These are phyloP conservation scores for Nitzschia inconspicua DNA, from an alignment of 108 stramenopile genomes.

Conservation along the genomic window DNA sequence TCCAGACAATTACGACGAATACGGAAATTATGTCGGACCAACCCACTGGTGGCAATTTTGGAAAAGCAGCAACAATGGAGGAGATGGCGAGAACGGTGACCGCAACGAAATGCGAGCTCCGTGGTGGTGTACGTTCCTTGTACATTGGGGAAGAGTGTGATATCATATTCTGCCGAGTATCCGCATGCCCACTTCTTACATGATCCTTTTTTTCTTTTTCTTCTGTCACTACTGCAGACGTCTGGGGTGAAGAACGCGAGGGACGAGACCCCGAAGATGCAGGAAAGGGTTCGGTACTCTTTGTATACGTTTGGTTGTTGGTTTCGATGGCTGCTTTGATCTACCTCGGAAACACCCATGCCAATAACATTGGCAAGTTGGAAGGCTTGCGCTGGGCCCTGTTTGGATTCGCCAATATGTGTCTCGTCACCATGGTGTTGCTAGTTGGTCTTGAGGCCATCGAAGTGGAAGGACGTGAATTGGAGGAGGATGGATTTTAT, in stretches of 20 bases:
- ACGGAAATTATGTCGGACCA: constrained; percentile 9
- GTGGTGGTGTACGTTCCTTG: constrained; percentile 27
- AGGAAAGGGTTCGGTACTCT: constrained; percentile 9
- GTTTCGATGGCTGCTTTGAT: not conserved
- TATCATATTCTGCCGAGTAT: not conserved
- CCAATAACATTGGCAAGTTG: not conserved
- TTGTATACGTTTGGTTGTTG: constrained; percentile 23
- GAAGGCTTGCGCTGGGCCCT: constrained; percentile 3
- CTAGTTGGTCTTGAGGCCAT: constrained; percentile 6
- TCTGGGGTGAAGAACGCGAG: constrained; percentile 15
- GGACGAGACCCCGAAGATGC: constrained; percentile 5
- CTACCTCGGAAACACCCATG: constrained; percentile 6
- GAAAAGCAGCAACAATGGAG: constrained; percentile 6
- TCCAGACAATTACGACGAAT: constrained; percentile 6
- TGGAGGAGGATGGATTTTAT: constrained; percentile 22
- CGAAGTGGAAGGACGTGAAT: constrained; percentile 21
- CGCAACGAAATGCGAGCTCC: constrained; percentile 4
- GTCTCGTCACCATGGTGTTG: constrained; percentile 10
- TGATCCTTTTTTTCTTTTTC: not conserved
- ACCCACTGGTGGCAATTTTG: constrained; percentile 29
- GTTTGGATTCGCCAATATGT: constrained; percentile 9
- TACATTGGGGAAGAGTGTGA: not conserved
- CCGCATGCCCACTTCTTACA: not conserved
- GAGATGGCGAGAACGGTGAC: not conserved
- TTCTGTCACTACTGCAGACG: constrained; percentile 3